phyloP scores from a whole-genome alignment of 805 yeast species.

The Suhomyces faveliae region DNA sequence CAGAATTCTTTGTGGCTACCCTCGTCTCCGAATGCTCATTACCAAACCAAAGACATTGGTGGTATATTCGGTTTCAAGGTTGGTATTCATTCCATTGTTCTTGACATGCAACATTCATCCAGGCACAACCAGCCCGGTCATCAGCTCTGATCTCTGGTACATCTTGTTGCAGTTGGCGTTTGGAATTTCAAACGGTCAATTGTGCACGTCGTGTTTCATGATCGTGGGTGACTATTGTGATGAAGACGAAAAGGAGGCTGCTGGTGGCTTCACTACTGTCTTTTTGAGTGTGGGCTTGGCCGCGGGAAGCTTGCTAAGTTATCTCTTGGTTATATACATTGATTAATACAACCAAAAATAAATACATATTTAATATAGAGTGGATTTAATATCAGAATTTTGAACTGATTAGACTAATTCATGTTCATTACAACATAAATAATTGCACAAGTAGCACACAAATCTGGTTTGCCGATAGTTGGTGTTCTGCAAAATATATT shows the following conservation, averaged over 20 bases:
- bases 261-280: slow-evolving; percentile 89
- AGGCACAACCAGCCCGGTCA: slow-evolving; percentile 32
- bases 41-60: slow-evolving; percentile 45
- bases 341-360: not conserved
- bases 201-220: slow-evolving; percentile 78
- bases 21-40: slow-evolving; percentile 35
- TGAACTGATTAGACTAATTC: too few relatives aligned
- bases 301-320: slow-evolving; percentile 75
- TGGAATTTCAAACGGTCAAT: slow-evolving; percentile 88
- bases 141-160: slow-evolving; percentile 65
- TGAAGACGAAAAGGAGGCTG: slow-evolving; percentile 72
- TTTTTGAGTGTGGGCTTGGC: slow-evolving; percentile 77
- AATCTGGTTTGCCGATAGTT: too few relatives aligned
- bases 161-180: slow-evolving; percentile 67
- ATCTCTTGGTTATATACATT: slow-evolving; percentile 49
- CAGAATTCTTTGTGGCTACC: slow-evolving; percentile 60
- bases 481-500: too few relatives aligned
- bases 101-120: slow-evolving; percentile 62
- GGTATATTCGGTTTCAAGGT: slow-evolving; percentile 53
- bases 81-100: slow-evolving; percentile 67
- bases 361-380: too few relatives aligned
- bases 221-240: slow-evolving; percentile 60
- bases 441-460: too few relatives aligned
- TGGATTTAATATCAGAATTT: too few relatives aligned
- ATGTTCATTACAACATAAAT: too few relatives aligned